phyloP scores from a whole-genome alignment of 768 basidiomycete species.

The Asterophora lycoperdoides region DNA sequence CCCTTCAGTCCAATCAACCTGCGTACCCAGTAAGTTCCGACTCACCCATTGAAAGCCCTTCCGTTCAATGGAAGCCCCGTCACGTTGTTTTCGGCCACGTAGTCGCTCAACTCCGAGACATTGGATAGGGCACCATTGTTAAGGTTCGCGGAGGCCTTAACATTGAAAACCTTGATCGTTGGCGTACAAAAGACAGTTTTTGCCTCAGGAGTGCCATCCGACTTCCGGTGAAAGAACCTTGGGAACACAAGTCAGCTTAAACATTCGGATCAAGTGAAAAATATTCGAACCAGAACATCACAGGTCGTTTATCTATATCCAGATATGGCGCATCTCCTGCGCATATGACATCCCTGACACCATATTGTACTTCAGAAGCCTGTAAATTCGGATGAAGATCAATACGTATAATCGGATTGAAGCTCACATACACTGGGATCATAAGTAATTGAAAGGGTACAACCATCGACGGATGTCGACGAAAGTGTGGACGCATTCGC shows the following conservation, averaged over 20 bases:
- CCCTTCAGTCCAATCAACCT: background rate
- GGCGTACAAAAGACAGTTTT: slow-evolving; percentile 58
- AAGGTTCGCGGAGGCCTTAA: slow-evolving; percentile 41
- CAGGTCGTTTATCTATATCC: slow-evolving; percentile 41
- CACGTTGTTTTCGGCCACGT: slow-evolving; percentile 44
- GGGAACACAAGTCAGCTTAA: slow-evolving; percentile 3
- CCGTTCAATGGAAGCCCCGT: slow-evolving; percentile 42
- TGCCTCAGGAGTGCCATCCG: slow-evolving; percentile 33
- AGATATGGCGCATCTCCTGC: slow-evolving; percentile 26
- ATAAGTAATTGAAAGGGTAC: slow-evolving; percentile 35
- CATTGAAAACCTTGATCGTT: slow-evolving; percentile 38
- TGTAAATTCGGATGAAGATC: slow-evolving; percentile 10
- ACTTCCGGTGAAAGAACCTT: slow-evolving; percentile 37
- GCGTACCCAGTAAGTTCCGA: background rate
- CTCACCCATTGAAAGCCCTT: slow-evolving; percentile 58
- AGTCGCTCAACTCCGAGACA: slow-evolving; percentile 29
- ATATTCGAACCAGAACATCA: slow-evolving; percentile 58
- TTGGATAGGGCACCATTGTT: slow-evolving; percentile 37
- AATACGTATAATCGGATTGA: background rate
- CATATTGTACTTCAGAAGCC: slow-evolving; percentile 45
- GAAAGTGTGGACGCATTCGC: slow-evolving; percentile 32
- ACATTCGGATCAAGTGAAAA: background rate
- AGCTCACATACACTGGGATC: slow-evolving; percentile 27
- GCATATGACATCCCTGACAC: slow-evolving; percentile 37
- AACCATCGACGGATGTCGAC: slow-evolving; percentile 48